phyloP scores from a whole-genome alignment of 495 filamentous ascomycete genomes.

The Sordaria brevicollis region DNA sequence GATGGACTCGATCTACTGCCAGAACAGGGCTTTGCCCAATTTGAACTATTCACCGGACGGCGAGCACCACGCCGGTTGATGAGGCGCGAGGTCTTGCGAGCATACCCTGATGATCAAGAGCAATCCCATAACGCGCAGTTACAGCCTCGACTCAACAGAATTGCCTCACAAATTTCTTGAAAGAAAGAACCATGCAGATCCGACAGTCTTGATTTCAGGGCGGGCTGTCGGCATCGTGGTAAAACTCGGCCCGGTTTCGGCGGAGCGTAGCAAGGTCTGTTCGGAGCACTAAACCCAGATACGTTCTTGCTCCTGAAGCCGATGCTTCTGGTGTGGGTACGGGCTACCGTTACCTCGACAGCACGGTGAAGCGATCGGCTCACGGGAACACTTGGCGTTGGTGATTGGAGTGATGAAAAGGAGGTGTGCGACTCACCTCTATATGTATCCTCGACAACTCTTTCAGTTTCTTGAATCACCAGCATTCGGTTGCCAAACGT shows the following conservation, averaged over 20 bases:
- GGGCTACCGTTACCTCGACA: neutral
- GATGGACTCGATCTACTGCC: constrained; percentile 64
- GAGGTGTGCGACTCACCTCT: neutral
- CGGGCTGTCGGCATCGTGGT: neutral
- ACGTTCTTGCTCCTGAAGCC: neutral
- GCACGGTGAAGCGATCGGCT: neutral
- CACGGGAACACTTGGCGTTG: neutral
- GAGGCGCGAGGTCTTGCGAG: constrained; percentile 53
- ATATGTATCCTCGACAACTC: neutral
- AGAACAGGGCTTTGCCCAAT: constrained; percentile 69
- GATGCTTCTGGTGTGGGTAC: neutral
- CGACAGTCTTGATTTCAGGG: neutral
- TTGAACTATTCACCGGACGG: constrained; percentile 64
- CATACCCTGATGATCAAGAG: constrained; percentile 29
- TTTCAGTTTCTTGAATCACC: neutral
- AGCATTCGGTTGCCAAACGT: neutral
- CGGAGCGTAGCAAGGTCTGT: neutral
- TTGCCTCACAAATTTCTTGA: constrained; percentile 11
- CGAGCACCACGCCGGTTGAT: constrained; percentile 60
- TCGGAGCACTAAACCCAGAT: neutral
- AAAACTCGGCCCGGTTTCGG: neutral
- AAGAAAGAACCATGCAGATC: neutral
- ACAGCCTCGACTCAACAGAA: constrained; percentile 22
- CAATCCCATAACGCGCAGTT: constrained; percentile 17
- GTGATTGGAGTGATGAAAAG: neutral